Base-by-base conservation (phyloP, 2,329 filamentous ascomycete genomes). In the Emergomyces pasteurianus region DNA sequence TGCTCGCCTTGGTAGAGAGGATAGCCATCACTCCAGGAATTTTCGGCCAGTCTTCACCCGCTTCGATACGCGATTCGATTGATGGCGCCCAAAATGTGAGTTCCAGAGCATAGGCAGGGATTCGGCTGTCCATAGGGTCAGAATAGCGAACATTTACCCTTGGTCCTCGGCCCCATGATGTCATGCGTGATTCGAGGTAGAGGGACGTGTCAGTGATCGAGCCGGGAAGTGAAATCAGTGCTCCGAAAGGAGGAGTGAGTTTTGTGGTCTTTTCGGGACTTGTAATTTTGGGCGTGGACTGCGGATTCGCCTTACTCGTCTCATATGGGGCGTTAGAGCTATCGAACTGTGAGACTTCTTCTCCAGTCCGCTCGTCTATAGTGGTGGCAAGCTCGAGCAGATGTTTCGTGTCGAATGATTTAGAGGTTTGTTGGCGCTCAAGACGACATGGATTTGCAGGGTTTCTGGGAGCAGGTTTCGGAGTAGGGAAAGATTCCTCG, bases 71-170 rank as follows among this genome's bases (percentile, higher is more conserved):
- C 8, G 81, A 79, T 61, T 89, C 86, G 61, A 86, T 86, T 12
- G 83, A 83, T 0, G 85, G 81, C 60, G 83, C 85, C 81, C 87
- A 90, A 36, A 94, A 83, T 40, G 90, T 79, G 43, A 96, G 78
- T 67, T 89, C 87, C 66, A 96, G 84, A 0, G 89, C 90, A 64
- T 86, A 86, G 70, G 92, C 92, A 1, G 92, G 90, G 42, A 97
- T 84, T 18, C 86, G 86, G 1, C 79, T 81, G 65, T 96, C 90
- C 28, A 77, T 75, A 36, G 73, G 76, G 55, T 86, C 78, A 0
- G 81, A 74, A 67, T 91, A 89, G 2, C 86, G 78, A 36, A 86
- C 74, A 0, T 87, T 92, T 67, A 90, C 92, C 23, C 81, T 78
- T 0, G 75, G 77, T 0, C 83, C 83, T 31, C 92, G 85, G 36